Percentiles rank a stretch among this genome's conserved stretches.
Conservation (phyloP, 257 asterid species). For the Cordia subcordata region DNA sequence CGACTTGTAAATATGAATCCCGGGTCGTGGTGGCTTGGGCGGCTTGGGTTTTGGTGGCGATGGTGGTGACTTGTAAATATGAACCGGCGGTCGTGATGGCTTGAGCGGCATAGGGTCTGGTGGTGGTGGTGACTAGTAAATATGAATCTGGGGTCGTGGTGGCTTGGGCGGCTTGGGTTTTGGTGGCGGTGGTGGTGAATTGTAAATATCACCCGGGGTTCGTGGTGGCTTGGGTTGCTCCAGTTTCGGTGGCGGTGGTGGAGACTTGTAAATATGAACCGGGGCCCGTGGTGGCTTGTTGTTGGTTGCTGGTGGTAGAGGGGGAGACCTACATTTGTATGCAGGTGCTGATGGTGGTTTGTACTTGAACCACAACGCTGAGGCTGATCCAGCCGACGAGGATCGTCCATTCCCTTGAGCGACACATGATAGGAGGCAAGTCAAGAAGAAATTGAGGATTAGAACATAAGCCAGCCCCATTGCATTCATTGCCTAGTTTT, state of each 20-base stretch:
- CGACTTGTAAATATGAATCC: not conserved
- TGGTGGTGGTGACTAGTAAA: no score
- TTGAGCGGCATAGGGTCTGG: no score
- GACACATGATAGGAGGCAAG: not conserved
- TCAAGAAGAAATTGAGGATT: not conserved
- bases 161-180: conserved; percentile 8
- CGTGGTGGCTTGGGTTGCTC: not conserved
- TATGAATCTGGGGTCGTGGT: conserved; percentile 11
- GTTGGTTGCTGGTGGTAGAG: no score
- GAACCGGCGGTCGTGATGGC: no score
- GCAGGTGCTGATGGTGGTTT: not conserved
- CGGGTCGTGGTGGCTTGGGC: no score
- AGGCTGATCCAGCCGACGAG: no score
- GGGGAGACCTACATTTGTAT: no score
- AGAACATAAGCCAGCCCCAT: no score
- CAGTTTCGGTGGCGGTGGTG: not conserved
- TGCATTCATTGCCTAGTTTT: not conserved
- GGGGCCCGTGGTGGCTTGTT: not conserved
- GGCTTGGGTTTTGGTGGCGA: no score
- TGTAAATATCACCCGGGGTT: no score
- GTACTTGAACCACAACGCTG: not conserved
- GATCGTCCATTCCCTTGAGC: not conserved
- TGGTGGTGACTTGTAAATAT: no score
- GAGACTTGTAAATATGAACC: no score
- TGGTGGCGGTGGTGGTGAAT: not conserved